phyloP scores from a whole-genome alignment of 176 grass and related monocot species.

The Musa schizocarpa region DNA sequence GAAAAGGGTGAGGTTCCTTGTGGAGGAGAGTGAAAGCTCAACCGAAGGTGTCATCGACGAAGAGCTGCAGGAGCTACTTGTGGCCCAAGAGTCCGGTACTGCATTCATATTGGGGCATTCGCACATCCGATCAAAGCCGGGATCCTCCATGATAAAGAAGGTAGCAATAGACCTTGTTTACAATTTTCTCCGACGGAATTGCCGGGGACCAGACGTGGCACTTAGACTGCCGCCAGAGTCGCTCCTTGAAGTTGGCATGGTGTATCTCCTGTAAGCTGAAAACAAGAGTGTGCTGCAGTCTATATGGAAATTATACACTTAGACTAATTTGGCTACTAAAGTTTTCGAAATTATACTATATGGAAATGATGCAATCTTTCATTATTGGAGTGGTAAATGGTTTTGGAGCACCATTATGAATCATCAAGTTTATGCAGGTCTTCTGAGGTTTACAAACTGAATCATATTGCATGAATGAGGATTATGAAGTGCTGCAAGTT shows the following conservation, averaged over 20 bases:
- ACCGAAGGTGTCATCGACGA: neutral
- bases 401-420: no score
- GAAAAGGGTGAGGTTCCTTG: constrained; percentile 7
- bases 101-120: constrained; percentile 7
- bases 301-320: no score
- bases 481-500: no score
- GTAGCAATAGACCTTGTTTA: neutral
- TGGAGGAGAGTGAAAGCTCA: neutral
- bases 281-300: no score
- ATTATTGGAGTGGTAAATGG: no score
- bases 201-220: constrained; percentile 9
- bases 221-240: constrained; percentile 11
- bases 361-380: no score
- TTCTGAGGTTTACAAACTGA: no score
- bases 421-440: no score
- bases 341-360: no score
- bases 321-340: no score
- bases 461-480: no score
- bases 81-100: neutral
- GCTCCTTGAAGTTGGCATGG: constrained; percentile 16
- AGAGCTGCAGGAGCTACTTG: constrained; percentile 1
- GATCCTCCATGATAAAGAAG: constrained; percentile 12
- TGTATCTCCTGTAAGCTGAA: constrained; percentile 7
- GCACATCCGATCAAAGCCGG: constrained; percentile 3
- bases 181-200: constrained; percentile 16